Evolutionary conservation across 257 asterid genomes (phyloP), one percentile per base, ranked within the genome.

Genomic region (Cruciata laevipes): DNA sequence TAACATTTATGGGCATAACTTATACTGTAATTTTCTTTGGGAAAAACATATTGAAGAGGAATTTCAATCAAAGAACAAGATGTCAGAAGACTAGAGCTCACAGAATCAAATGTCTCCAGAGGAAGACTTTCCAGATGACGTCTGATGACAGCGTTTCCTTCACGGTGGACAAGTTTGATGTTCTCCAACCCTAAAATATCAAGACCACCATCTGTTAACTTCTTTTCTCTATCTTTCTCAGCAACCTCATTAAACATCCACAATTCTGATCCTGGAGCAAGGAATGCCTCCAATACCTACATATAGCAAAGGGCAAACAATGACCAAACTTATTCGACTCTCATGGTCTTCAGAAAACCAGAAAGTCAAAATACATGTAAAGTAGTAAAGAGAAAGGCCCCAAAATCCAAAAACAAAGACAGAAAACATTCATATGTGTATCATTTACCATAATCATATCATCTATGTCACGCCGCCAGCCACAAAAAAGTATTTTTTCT

Each of bases 381-480:
- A n/a, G n/a, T n/a, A 33, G 13, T 0, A 6, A 24, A 58, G 40
- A 44, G 1, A 18, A 63, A 16, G 35, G 9, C 18, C 35, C 63
- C n/a, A 57, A 57, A 23, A 53, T n/a, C 59, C 63, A 58, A 58
- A 27, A 53, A 20, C 59, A 53, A 53, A 7, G 27, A 53, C 60
- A 53, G 12, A 53, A 53, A 51, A 17, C 9, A 30, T 33, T 11
- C 64, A 62, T 20, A 33, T 23, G 42, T 25, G 40, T 64, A 35
- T 51, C 56, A 74, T 35, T 35, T 78, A 92, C 98, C 97, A 89
- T 86, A 71, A 92, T 92, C 98, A 92, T 92, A 77, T 92, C 98
- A 80, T 89, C 91, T 73, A 89, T 92, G 85, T 89, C 98, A 59
- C 98, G 95, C 69, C 98, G 81, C 98, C 98, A 92, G 80, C 98